phyloP scores from a whole-genome alignment of 495 filamentous ascomycete genomes.

The Lichenothelia convexa region DNA sequence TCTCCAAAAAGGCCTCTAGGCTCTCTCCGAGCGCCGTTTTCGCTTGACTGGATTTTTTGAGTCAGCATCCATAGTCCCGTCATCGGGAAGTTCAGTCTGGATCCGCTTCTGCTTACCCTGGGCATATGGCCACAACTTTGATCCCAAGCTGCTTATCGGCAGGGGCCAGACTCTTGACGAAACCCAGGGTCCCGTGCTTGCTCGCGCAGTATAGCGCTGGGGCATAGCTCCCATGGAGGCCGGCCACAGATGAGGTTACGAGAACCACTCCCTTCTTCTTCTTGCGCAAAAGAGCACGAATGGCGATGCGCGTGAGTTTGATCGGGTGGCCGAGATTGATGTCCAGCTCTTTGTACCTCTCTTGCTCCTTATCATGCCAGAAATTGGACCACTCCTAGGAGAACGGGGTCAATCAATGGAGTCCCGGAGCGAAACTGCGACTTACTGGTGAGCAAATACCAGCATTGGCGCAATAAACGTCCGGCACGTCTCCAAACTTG shows the following conservation, averaged over 20 bases:
- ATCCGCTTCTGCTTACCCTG: no score
- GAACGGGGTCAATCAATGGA: slow-evolving; percentile 2
- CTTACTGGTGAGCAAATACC: slow-evolving; percentile 20
- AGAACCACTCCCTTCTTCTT: slow-evolving; percentile 18
- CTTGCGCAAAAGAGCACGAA: slow-evolving; percentile 14
- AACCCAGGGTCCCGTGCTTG: slow-evolving; percentile 23
- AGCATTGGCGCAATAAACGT: slow-evolving; percentile 17
- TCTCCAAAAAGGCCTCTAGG: no score
- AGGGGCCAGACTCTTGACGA: slow-evolving; percentile 17
- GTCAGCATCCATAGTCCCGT: no score
- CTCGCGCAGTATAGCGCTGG: slow-evolving; percentile 19
- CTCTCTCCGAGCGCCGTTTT: no score
- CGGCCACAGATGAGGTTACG: slow-evolving; percentile 14
- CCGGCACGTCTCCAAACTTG: slow-evolving; percentile 19
- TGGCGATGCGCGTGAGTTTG: slow-evolving; percentile 22
- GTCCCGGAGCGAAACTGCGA: background rate
- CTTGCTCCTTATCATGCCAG: slow-evolving; percentile 17
- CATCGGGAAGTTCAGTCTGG: no score
- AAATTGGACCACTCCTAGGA: slow-evolving; percentile 13
- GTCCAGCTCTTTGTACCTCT: slow-evolving; percentile 12
- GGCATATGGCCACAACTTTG: slow-evolving; percentile 17
- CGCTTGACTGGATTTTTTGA: no score
- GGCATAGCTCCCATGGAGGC: slow-evolving; percentile 10
- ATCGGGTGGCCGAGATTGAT: slow-evolving; percentile 20
- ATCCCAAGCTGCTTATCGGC: slow-evolving; percentile 17